A percentile compares a stretch with the other conserved stretches of the same genome.
These are phyloP conservation scores for Saccharomycopsis hybrid DNA, from an alignment of 1,139 yeast genomes.

Conservation along the genomic window DNA sequence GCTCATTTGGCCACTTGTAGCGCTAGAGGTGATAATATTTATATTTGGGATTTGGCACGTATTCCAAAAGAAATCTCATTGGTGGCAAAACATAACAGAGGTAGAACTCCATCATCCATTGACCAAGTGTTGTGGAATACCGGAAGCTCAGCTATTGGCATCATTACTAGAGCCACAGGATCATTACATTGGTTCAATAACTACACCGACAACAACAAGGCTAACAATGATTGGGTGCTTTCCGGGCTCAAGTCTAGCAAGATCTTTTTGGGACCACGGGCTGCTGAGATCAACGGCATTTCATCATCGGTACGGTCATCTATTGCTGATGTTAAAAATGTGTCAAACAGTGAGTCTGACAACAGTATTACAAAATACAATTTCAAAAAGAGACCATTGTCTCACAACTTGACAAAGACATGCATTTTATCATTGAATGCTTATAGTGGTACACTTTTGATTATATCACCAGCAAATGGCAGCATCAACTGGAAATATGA, in stretches of 20 bases:
- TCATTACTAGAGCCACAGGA: conserved; percentile 51
- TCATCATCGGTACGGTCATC: background rate
- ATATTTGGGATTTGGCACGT: conserved; percentile 58
- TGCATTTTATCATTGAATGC: conserved; percentile 25
- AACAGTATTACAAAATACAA: background rate
- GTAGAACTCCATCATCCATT: conserved; percentile 55
- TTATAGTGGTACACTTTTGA: conserved; percentile 33
- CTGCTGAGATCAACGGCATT: conserved; percentile 4
- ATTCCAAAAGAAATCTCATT: conserved; percentile 46
- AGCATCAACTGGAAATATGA: conserved; percentile 38
- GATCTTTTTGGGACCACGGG: conserved; percentile 20
- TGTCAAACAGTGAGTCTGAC: background rate
- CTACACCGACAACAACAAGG: conserved; percentile 23
- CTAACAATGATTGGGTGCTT: conserved; percentile 28
- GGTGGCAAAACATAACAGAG: conserved; percentile 55
- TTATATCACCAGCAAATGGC: conserved; percentile 43
- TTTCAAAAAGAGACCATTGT: background rate
- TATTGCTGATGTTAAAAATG: too few species aligned
- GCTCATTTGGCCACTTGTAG: conserved; percentile 51
- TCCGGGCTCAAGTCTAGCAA: conserved; percentile 27
- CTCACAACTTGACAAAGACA: conserved; percentile 9
- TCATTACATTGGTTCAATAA: conserved; percentile 56
- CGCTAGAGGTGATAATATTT: conserved; percentile 55
- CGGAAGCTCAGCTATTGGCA: conserved; percentile 41
- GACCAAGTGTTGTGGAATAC: conserved; percentile 48